Evolutionary conservation across 805 yeast genomes (phyloP), one percentile per base, ranked within the genome.

Genomic region (Candida alai): DNA sequence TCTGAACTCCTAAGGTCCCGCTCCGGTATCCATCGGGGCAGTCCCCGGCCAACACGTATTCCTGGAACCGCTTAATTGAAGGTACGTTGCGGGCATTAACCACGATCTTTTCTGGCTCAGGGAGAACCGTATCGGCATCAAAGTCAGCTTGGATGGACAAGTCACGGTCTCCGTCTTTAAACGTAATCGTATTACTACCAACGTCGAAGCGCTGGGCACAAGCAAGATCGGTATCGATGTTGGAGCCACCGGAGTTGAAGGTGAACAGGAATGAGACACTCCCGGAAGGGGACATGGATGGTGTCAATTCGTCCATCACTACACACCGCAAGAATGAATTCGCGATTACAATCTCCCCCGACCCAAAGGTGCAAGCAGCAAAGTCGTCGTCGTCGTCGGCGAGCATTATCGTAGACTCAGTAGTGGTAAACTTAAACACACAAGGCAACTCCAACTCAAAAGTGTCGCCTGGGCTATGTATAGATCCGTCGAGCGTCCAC

Each of bases 371-470:
- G 47, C 62, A 56, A 5, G 49, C 48, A 7, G 62, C 61, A 34
- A 40, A 52, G 5, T 28, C 24, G 6, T 19, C 28, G 4, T 32
- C 26, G 8, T 44, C 44, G 4, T 37, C 49, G 7, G 8, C 17
- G 12, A 49, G 40, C 16, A 34, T 29, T 8, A 56, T 30, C 3
- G 43, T 19, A 17, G 40, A 6, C 8, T 37, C 20, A 7, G 40
- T 17, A 6, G 48, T 28, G 6, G 54, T 50, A 34, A 54, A 49
- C 29, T 52, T 52, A 37, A 42, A 56, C 10, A 48, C 56, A 39
- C 56, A 48, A 4, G 60, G 60, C 39, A 57, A 29, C 17, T 32
- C 32, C 31, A 57, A 48, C 6, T 45, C 34, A 23, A 57, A 56
- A 6, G 57, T 53, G 35, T 57, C 63, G 23, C 57, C 58, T 0